Conservation (phyloP, 352 stramenopile species). For the Plasmopara viticola region DNA sequence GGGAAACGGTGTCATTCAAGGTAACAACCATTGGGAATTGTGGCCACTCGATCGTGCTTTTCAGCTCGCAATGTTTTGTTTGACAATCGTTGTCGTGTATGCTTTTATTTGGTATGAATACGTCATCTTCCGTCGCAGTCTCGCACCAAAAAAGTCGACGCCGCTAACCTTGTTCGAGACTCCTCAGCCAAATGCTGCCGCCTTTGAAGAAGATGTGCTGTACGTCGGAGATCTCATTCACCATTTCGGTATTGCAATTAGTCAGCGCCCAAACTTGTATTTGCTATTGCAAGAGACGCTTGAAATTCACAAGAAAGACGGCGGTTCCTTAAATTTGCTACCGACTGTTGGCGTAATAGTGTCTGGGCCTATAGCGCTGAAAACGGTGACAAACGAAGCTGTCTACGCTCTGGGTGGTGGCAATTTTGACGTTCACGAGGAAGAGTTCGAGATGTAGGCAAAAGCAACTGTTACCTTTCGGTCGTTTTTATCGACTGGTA, state of each 20-base stretch:
- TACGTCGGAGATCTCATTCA: conserved; percentile 30
- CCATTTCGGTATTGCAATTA: conserved; percentile 24
- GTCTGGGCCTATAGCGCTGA: conserved; percentile 31
- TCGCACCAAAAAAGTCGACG: conserved; percentile 10
- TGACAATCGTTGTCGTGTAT: conserved; percentile 41
- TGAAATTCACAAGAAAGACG: conserved; percentile 16
- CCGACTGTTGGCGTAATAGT: conserved; percentile 31
- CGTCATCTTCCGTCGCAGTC: conserved; percentile 14
- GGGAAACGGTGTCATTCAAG: conserved; percentile 47
- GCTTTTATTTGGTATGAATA: conserved; percentile 48
- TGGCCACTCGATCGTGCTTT: conserved; percentile 53
- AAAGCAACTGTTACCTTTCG: too few relatives aligned
- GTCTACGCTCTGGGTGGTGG: conserved; percentile 23
- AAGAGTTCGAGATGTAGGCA: conserved; percentile 43
- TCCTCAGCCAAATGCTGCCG: conserved; percentile 4
- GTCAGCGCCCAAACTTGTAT: conserved; percentile 29
- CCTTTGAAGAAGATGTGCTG: conserved; percentile 32
- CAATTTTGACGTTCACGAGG: conserved; percentile 48
- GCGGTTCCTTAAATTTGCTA: conserved; percentile 13
- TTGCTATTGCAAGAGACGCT: conserved; percentile 28
- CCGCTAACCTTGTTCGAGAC: conserved; percentile 3
- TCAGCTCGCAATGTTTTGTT: conserved; percentile 37
- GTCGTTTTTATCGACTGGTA: too few relatives aligned
- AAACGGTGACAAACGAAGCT: conserved; percentile 32
- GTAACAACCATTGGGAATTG: conserved; percentile 35